phyloP scores from a whole-genome alignment of 129 eudicot genomes.

The Flaveria brownii region DNA sequence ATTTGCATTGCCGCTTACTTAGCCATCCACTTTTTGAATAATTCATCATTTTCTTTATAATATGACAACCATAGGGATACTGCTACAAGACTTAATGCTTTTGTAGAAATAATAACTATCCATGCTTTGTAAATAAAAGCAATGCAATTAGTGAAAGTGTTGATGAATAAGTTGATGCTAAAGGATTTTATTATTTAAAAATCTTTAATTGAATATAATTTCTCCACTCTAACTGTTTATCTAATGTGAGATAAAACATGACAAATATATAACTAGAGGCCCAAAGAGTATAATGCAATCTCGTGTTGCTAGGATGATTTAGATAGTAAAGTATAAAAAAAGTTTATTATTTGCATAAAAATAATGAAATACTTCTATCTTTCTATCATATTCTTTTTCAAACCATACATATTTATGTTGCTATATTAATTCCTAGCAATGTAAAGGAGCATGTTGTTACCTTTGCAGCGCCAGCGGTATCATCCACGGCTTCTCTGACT shows the following conservation, averaged over 20 bases:
- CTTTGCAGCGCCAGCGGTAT: slow-evolving; percentile 99
- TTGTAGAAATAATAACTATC: not conserved
- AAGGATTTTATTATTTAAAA: not conserved
- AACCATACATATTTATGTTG: not conserved
- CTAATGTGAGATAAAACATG: not conserved
- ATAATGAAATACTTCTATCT: not conserved
- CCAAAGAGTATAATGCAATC: not conserved
- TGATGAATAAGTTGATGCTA: not conserved
- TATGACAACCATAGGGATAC: not conserved
- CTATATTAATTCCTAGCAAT: not conserved
- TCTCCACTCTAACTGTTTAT: not conserved
- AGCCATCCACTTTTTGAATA: not conserved
- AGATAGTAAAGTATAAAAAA: no score
- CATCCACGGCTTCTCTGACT: slow-evolving; percentile 92
- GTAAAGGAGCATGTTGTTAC: slow-evolving; percentile 33
- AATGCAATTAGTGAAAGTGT: not conserved
- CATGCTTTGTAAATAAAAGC: not conserved
- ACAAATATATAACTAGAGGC: not conserved
- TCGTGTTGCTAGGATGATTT: not conserved
- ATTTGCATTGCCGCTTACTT: not conserved
- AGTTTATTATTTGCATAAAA: not conserved
- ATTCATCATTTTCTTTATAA: not conserved
- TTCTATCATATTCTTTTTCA: not conserved
- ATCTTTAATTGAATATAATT: not conserved
- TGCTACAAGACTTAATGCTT: not conserved